Evolutionary conservation across 129 eudicot genomes (phyloP), one percentile per base, ranked within the genome.

Genomic region (Tagetes erecta): DNA sequence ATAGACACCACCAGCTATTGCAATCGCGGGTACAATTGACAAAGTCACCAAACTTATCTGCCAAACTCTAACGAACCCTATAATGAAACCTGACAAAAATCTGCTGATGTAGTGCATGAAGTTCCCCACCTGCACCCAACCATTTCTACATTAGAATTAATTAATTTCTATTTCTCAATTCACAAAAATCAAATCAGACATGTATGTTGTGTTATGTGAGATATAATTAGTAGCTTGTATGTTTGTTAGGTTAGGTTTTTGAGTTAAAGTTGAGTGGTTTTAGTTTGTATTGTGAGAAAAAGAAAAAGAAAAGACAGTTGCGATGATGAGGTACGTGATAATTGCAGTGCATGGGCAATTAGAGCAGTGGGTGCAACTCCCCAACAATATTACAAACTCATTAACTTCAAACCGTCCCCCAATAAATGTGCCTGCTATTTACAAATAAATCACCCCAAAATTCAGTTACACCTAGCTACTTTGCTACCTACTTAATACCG

Each of bases 41-140:
- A 95, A 93, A 8, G 99, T 95, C 53, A 95, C 96, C 34, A 95
- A 79, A 76, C 95, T 95, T 39, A 95, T 95, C 75, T 91, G 99
- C 99, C 99, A 95, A 13, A 91, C 92, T 58, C 97, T 85, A 39
- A 84, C 78, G 80, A 95, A 95, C 56, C 99, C 99, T 42, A 95
- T 87, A 6, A 85, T 63, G 79, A 95, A 95, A 46, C 99, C 99
- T 31, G 85, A 83, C 67, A 95, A 11, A 44, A 95, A 95, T 55
- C 99, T 81, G 95, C 97, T 95, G 58, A 95, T 82, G 83, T 95
- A 95, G 70, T 95, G 99, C 96, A 95, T 63, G 62, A 95, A 86
- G 75, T 95, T 95, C 13, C 97, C 99, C 73, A 91, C 97, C 99
- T 95, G 94, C 87, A 78, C 33, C 75, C 72, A 69, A 62, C 67